Evolutionary conservation across 106 monocot species (phyloP), one percentile per base, ranked within the genome.

Genomic region (Dendrobium officinale): DNA sequence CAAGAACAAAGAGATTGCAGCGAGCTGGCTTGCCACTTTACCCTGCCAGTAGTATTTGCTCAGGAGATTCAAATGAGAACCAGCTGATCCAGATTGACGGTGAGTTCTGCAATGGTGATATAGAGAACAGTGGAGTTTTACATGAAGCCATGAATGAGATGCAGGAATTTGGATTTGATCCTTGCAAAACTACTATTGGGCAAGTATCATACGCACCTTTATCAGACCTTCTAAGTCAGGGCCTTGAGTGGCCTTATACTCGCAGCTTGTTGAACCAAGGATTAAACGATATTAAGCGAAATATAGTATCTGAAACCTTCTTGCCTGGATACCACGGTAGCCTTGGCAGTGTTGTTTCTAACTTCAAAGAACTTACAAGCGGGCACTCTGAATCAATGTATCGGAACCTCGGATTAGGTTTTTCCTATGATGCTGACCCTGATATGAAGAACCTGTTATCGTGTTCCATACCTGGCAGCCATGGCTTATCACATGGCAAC

Each of bases 21-120:
- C 85, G 92, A n/a, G 86, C 84, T 11, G 84, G 86, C 55, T 81
- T 90, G 40, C 88, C 92, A 9, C 19, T 88, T 43, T 90, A 92
- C 75, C 86, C 89, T 77, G 37, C 83, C 29, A 44, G 0, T 76
- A 73, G 72, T 31, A 0, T 88, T 24, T 67, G 9, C 67, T 37
- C 64, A 33, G 73, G 72, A 40, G 20, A 55, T 48, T 73, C 76
- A 16, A 81, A 59, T 43, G 85, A 83, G 64, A 85, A 87, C 68
- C 77, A 83, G 37, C 83, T 78, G 16, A 81, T 10, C 33, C 48
- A 78, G 37, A 61, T 1, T 77, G 20, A 45, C 27, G 27, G 31
- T 80, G 80, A 78, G 11, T 87, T 78, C 44, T 44, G 67, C 42
- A 17, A 17, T 45, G 72, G 66, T 73, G 81, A 79, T 11, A 83